Base-by-base conservation (phyloP, 2,329 filamentous ascomycete species). In the Aspergillus niger region DNA sequence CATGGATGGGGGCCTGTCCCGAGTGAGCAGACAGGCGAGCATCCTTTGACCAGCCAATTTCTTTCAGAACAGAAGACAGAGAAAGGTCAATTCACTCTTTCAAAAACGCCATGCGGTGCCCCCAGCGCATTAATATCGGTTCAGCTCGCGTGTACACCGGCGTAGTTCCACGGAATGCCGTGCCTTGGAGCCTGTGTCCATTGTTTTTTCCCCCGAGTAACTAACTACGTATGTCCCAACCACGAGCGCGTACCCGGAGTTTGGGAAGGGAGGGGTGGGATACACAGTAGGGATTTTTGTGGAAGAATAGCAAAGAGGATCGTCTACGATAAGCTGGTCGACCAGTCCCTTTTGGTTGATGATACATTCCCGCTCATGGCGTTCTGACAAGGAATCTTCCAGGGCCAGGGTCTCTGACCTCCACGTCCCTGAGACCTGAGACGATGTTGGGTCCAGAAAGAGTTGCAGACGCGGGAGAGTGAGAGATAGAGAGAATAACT, bases 291-390 rank as follows among this genome's bases (percentile, higher is more conserved):
- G 28, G 28, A 30, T 10, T 10, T 30, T 30, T 10, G 28, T 30
- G 28, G 8, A 11, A 30, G 28, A 30, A 32, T 32, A 32, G 30
- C 30, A 32, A 32, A 15, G 53, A 20, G 13, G 53, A 55, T 55
- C 53, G 24, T 5, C 20, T 36, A 47, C 24, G 20, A 47, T 28
- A 13, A 7, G 13, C 32, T 36, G 32, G 13, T 11, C 5, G 11
- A 10, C 11, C 32, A 36, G 32, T 36, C 32, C 32, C 32, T 36
- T 36, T 36, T 36, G 32, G 32, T 36, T 36, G 32, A 36, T 32
- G 53, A 55, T 55, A 55, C 53, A 55, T 47, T 55, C 53, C 39
- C 43, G 43, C 26, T 30, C 38, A 55, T 36, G 39, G 39, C 53
- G n/a, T 17, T 15, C 28, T 38, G 26, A 55, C 53, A 44, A 55